Base-by-base conservation (phyloP, 805 yeast species). In the Pichia thaimueangensis region DNA sequence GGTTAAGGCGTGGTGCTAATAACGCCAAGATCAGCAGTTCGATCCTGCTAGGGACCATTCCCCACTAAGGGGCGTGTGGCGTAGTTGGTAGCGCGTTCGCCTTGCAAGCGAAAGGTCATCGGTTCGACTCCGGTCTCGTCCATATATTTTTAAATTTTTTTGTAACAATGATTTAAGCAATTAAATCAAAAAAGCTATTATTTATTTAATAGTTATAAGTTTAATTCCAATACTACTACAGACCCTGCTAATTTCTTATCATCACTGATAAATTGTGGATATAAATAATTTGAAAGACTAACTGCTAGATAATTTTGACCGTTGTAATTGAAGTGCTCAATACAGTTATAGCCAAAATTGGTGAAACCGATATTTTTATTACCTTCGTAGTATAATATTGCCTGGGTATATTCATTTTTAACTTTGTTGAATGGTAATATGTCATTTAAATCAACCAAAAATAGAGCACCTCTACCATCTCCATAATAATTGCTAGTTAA, bases 41-140 rank as follows among this genome's bases (percentile, higher is more conserved):
- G 86, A 79, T 78, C 86, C 86, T 76, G 86, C 83, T 77, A 78
- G 83, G 83, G 83, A 79, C 78, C 86, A 79, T 57, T 63, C 53
- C 19, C 7, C 9, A 15, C 16, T 6, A 15, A 9, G 7, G 82
- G 82, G 83, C 82, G 79, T 77, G 81, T 76, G 82, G 81, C 81
- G 82, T 73, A 76, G 82, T 77, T 74, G 81, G 82, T 76, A 76
- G 82, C 82, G 82, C 81, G 81, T 74, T 74, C 78, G 76, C 82
- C 76, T 77, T 75, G 82, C 82, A 76, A 76, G 82, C 75, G 80
- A 75, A 75, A 77, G 82, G 83, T 77, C 82, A 75, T 76, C 76
- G 82, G 81, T 75, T 76, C 82, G 78, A 76, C 71, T 76, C 82
- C 82, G 75, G 76, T 73, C 80, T 76, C 78, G 82, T 76, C 82